Conservation (phyloP, 148 eudicot species). For the Agrostemma githago region DNA sequence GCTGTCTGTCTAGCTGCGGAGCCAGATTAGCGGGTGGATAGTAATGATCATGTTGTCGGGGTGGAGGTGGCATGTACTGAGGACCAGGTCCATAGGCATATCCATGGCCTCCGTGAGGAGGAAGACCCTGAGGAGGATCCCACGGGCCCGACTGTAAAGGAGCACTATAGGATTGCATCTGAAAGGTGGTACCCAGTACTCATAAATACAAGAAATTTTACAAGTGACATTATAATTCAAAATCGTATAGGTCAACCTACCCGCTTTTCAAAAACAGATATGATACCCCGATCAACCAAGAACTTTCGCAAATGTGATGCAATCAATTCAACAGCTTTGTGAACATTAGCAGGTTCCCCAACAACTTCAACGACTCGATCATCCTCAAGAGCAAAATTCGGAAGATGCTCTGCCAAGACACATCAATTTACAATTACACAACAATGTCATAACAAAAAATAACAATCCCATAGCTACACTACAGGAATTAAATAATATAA, state of each 20-base stretch:
- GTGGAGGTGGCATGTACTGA: constrained; percentile 65
- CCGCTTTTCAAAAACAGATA: constrained; percentile 73
- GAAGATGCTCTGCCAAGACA: not conserved
- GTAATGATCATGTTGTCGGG: constrained; percentile 60
- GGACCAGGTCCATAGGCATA: constrained; percentile 58
- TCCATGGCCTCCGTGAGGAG: constrained; percentile 48
- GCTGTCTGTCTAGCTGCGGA: constrained; percentile 60
- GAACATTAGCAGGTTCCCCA: constrained; percentile 73
- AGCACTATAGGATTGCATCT: constrained; percentile 77
- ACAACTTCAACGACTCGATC: constrained; percentile 69
- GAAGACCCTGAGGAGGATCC: constrained; percentile 72
- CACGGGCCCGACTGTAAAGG: constrained; percentile 56
- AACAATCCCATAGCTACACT: not conserved
- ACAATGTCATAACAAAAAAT: not conserved
- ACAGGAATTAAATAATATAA: not conserved
- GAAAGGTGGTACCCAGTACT: constrained; percentile 8
- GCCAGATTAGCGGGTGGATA: constrained; percentile 65
- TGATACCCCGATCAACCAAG: constrained; percentile 79
- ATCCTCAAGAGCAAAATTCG: not conserved
- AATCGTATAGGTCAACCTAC: constrained; percentile 26
- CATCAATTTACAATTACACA: not conserved
- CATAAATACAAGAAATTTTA: not conserved
- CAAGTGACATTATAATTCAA: not conserved
- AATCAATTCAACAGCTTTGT: constrained; percentile 74
- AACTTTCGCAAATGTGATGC: constrained; percentile 79